These are phyloP conservation scores for Ophiosphaerella korrae DNA, from an alignment of 2,329 filamentous ascomycete species.

Conservation along the genomic window DNA sequence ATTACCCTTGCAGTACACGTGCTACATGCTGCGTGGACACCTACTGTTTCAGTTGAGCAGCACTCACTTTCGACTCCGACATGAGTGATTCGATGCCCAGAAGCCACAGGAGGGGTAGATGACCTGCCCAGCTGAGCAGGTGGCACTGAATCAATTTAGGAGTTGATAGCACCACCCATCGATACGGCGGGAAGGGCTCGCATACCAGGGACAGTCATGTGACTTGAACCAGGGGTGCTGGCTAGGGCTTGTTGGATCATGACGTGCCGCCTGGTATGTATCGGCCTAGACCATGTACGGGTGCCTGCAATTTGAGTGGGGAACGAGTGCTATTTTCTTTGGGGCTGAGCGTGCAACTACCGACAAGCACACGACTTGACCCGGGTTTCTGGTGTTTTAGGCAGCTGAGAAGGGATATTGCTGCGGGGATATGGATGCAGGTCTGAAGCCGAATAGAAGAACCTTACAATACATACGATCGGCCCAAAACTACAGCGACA, in stretches of 20 bases:
- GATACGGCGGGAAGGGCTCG: conserved; percentile 13
- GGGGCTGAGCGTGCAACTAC: conserved; percentile 12
- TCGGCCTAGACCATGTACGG: neutral
- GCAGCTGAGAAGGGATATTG: conserved; percentile 17
- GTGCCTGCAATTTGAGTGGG: neutral
- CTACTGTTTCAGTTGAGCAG: conserved; percentile 17
- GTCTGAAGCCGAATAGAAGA: conserved; percentile 8
- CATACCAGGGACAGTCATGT: conserved; percentile 17
- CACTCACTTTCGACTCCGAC: conserved; percentile 3
- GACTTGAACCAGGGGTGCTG: neutral
- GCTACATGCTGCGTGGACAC: conserved; percentile 6
- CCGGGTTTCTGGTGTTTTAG: conserved; percentile 15
- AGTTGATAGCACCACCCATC: conserved; percentile 1
- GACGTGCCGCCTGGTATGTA: neutral
- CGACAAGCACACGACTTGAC: conserved; percentile 3
- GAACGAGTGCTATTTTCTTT: neutral
- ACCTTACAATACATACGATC: conserved; percentile 12
- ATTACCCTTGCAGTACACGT: neutral
- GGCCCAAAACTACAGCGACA: conserved; percentile 1
- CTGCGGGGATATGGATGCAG: conserved; percentile 3
- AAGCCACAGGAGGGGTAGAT: conserved; percentile 6
- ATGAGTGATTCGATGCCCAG: neutral
- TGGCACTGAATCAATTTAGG: conserved; percentile 2
- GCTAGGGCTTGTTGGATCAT: neutral
- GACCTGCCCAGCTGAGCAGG: conserved; percentile 6